Evolutionary conservation across 2,329 filamentous ascomycete species (phyloP).

Genomic region (Lecanoromycetidae sp.): DNA sequence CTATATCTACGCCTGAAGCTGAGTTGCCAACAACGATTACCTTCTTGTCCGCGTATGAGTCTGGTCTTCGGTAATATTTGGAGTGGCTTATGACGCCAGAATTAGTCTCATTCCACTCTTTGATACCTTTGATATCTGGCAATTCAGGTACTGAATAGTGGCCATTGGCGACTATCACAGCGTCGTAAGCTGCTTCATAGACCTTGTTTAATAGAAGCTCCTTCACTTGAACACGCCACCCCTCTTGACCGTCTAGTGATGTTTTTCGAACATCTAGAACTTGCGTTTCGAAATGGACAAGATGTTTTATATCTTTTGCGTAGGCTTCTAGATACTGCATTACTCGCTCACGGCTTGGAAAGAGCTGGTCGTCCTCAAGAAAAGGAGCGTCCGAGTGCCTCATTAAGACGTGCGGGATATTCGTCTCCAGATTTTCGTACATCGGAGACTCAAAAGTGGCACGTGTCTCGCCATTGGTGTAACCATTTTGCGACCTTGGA

Average conservation of each 20-base stretch:
- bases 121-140: conserved; percentile 49
- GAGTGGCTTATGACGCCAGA: conserved; percentile 58
- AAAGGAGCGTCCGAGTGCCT: conserved; percentile 61
- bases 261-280: conserved; percentile 48
- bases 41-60: conserved; percentile 54
- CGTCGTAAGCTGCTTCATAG: conserved; percentile 50
- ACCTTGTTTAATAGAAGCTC: conserved; percentile 35
- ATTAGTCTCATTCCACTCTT: conserved; percentile 46
- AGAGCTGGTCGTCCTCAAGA: conserved; percentile 52
- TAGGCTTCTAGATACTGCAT: conserved; percentile 63
- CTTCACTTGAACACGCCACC: conserved; percentile 51
- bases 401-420: conserved; percentile 76
- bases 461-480: not conserved
- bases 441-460: conserved; percentile 47
- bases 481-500: conserved; percentile 2
- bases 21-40: conserved; percentile 76
- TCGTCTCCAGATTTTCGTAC: conserved; percentile 73
- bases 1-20: conserved; percentile 75
- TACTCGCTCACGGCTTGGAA: conserved; percentile 60
- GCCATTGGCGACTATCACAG: conserved; percentile 62
- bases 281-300: conserved; percentile 59
- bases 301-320: conserved; percentile 51
- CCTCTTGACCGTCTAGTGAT: conserved; percentile 23
- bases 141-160: conserved; percentile 61
- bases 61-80: conserved; percentile 62